These are phyloP conservation scores for Solanum chiquidenum DNA, from an alignment of 257 asterid species.

Conservation along the genomic window DNA sequence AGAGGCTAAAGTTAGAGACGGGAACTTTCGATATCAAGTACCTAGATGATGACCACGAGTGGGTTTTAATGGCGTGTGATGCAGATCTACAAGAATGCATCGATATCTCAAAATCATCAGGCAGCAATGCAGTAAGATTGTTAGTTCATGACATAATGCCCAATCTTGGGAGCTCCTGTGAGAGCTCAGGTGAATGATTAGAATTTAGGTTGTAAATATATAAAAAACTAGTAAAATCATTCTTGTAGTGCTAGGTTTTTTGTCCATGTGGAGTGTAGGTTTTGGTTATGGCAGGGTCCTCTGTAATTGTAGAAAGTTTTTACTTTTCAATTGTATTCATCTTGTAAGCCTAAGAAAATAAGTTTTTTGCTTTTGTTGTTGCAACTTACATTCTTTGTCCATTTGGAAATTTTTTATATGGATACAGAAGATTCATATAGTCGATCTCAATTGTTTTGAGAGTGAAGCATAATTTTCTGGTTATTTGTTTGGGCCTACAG, in stretches of 20 bases:
- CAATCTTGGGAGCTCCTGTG: slow-evolving; percentile 68
- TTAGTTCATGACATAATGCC: slow-evolving; percentile 62
- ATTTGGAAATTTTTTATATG: not conserved
- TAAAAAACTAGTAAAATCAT: slow-evolving; percentile 18
- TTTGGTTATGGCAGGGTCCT: slow-evolving; percentile 1
- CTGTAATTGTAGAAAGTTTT: slow-evolving; percentile 10
- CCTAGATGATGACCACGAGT: slow-evolving; percentile 80
- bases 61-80: slow-evolving; percentile 72
- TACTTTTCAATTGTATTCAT: not conserved
- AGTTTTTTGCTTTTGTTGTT: not conserved
- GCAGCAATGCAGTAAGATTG: slow-evolving; percentile 48
- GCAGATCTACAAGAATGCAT: slow-evolving; percentile 67
- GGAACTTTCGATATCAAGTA: slow-evolving; percentile 82
- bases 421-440: not conserved
- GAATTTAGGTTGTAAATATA: slow-evolving; percentile 23
- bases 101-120: slow-evolving; percentile 42
- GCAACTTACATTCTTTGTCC: not conserved
- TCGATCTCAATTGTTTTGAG: not conserved
- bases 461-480: not conserved
- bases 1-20: slow-evolving; percentile 59
- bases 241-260: slow-evolving; percentile 31
- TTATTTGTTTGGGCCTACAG: not conserved
- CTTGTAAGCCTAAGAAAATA: not conserved
- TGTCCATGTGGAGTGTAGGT: slow-evolving; percentile 29
- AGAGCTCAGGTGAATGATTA: slow-evolving; percentile 67